Percentiles rank a stretch among this genome's conserved stretches.
Evolutionary conservation across 495 filamentous ascomycete genomes (phyloP).

Genomic region (Opeltia flavorubescens): DNA sequence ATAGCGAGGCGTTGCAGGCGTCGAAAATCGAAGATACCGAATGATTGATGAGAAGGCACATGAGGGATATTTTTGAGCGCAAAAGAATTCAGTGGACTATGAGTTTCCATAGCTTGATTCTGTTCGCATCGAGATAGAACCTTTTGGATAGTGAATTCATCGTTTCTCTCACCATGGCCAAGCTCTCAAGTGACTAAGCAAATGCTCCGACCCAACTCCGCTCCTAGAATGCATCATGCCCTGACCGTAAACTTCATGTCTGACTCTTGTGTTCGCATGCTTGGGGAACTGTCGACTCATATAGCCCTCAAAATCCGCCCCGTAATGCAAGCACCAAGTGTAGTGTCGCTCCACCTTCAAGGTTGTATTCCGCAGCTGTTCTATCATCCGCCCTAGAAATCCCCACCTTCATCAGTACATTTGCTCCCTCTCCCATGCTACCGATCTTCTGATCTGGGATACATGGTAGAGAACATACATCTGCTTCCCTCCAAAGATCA

Average conservation of each 20-base stretch:
- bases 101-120: no score
- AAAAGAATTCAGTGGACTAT: no score
- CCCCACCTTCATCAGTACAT: background rate
- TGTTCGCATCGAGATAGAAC: no score
- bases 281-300: background rate
- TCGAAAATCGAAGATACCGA: background rate
- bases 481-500: slow-evolving; percentile 95
- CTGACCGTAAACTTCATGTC: no score
- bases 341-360: slow-evolving; percentile 85
- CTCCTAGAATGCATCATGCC: no score
- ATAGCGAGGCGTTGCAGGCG: background rate
- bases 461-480: slow-evolving; percentile 45
- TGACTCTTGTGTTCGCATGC: no score
- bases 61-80: background rate
- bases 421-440: background rate
- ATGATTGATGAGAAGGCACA: background rate
- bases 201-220: no score
- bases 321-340: slow-evolving; percentile 90
- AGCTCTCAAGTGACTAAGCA: no score
- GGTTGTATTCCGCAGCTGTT: slow-evolving; percentile 68
- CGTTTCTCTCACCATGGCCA: no score
- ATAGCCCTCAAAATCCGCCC: slow-evolving; percentile 38
- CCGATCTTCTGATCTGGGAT: background rate
- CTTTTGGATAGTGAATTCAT: no score
- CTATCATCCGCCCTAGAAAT: slow-evolving; percentile 75